Evolutionary conservation across 148 eudicot genomes (phyloP), one percentile per base, ranked within the genome.

Genomic region (Fagopyrum tataricum): DNA sequence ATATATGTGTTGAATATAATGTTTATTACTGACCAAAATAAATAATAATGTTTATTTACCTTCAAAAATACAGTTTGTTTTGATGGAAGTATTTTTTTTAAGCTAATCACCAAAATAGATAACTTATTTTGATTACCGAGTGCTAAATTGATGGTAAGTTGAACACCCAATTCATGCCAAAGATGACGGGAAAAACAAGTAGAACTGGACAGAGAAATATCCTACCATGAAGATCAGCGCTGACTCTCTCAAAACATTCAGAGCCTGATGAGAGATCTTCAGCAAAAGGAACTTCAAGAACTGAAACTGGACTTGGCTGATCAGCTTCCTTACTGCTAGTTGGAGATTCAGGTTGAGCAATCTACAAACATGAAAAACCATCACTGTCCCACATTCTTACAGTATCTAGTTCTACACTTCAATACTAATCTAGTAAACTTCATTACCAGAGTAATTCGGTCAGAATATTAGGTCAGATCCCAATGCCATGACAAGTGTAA

Each of bases 271-370:
- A 96, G 68, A 83, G 39, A 71, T 88, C 93, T 79, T 88, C 98
- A 42, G 71, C 66, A 68, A 79, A 84, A 77, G 91, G 76, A 76
- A 82, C 83, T 81, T 91, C 91, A 76, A 90, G 69, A 77, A 92
- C 91, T 70, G 99, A 96, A 70, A 83, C 82, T 5, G 97, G 96
- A 76, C 96, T 92, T 15, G 84, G 94, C 73, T 88, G 93, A 75
- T 88, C 96, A 68, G 85, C 85, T 77, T 96, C 97, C 82, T 87
- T 92, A 51, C 90, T 84, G 82, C 87, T 83, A 43, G 75, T 83
- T 5, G 88, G 83, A 82, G 87, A 85, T 77, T 81, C 85, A 72
- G 81, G 81, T 74, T 90, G 91, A 74, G 84, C 77, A 20, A 73
- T 75, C 70, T 75, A 81, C 62, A 75, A 49, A 53, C 49, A 77